These are phyloP conservation scores for Xylaria grammica DNA, from an alignment of 495 filamentous ascomycete species.

Conservation along the genomic window DNA sequence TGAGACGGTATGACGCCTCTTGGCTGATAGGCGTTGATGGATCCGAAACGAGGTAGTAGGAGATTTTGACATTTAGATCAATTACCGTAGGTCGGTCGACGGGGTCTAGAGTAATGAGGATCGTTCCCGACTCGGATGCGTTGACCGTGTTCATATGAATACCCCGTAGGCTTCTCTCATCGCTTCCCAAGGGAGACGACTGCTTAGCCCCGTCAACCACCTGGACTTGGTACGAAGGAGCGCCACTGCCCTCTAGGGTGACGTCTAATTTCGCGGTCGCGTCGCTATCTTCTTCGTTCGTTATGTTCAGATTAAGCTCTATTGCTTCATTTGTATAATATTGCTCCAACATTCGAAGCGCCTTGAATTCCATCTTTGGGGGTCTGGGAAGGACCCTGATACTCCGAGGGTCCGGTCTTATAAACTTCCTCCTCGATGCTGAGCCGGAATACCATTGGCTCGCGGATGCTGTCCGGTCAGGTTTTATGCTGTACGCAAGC, in stretches of 20 bases:
- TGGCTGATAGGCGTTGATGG: constrained; percentile 83
- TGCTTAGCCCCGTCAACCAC: constrained; percentile 39
- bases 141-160: constrained; percentile 54
- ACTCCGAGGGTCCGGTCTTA: constrained; percentile 52
- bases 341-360: constrained; percentile 63
- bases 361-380: constrained; percentile 81
- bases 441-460: constrained; percentile 63
- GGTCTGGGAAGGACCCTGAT: constrained; percentile 84
- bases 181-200: constrained; percentile 16
- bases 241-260: constrained; percentile 66
- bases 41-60: constrained; percentile 81
- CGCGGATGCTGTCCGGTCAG: constrained; percentile 49
- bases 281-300: constrained; percentile 84
- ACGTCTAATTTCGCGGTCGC: constrained; percentile 72
- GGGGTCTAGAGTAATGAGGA: constrained; percentile 54
- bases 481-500: constrained; percentile 65
- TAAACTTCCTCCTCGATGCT: constrained; percentile 51
- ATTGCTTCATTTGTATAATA: constrained; percentile 87
- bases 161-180: constrained; percentile 35
- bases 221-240: constrained; percentile 54
- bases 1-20: constrained; percentile 65
- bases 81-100: constrained; percentile 62
- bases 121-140: constrained; percentile 46
- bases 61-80: constrained; percentile 70
- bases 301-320: constrained; percentile 66